A percentile compares a stretch with the other conserved stretches of the same genome.
Evolutionary conservation across 2,329 filamentous ascomycete species (phyloP).

Genomic region (Alternaria panax): DNA sequence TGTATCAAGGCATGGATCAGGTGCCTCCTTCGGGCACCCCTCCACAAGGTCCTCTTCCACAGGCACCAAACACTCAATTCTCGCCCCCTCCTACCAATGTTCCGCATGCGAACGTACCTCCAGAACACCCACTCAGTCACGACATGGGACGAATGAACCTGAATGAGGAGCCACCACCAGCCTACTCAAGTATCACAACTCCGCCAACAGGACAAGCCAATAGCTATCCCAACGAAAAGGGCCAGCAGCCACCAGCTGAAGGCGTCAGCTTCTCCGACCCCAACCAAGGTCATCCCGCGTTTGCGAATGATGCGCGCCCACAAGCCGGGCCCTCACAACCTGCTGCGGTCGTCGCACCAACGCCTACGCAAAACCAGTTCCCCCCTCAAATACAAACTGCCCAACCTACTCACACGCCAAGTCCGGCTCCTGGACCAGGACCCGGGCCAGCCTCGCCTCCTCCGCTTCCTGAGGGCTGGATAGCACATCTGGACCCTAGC

Average conservation of each 20-base stretch:
- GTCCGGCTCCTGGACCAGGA: constrained; percentile 64
- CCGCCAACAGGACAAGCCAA: constrained; percentile 53
- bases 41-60: constrained; percentile 43
- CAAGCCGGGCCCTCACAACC: constrained; percentile 55
- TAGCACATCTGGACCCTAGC: constrained; percentile 92
- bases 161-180: constrained; percentile 87
- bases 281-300: constrained; percentile 78
- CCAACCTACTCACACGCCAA: constrained; percentile 45
- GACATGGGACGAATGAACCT: constrained; percentile 85
- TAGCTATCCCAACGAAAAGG: constrained; percentile 81
- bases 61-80: constrained; percentile 32
- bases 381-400: constrained; percentile 33
- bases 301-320: constrained; percentile 79
- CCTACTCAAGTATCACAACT: constrained; percentile 78
- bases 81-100: constrained; percentile 39
- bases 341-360: constrained; percentile 39
- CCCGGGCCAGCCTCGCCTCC: constrained; percentile 82
- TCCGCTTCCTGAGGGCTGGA: constrained; percentile 96
- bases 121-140: constrained; percentile 76
- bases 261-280: constrained; percentile 47
- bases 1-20: constrained; percentile 85
- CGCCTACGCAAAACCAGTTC: constrained; percentile 38
- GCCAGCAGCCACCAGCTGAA: constrained; percentile 50
- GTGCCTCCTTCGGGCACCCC: constrained; percentile 58
- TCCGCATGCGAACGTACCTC: constrained; percentile 14